Evolutionary conservation across 768 basidiomycete genomes (phyloP), one percentile per base, ranked within the genome.

Genomic region (Cystobasidium tubakii): DNA sequence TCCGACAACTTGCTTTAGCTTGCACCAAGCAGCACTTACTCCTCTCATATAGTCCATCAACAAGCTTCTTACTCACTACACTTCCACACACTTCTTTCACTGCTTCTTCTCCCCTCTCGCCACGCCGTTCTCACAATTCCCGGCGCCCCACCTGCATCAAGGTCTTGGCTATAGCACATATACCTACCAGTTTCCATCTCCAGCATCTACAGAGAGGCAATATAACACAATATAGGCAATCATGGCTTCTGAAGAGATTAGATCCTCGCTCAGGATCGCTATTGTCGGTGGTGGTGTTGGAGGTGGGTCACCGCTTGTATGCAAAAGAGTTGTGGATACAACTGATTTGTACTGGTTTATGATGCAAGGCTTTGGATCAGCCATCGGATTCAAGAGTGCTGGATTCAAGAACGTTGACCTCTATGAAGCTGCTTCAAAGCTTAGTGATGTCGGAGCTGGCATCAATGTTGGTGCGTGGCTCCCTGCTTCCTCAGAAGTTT

Each of bases 361-460:
- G 6, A 60, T 12, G 33, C 12, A 1, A 34, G 66, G 66, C 27
- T 42, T 50, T 31, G 43, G 44, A 9, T 23, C 50, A 25, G 66
- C 66, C 2, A 25, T 67, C n/a, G 66, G 66, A 23, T 31, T 67
- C 36, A 34, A 42, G 15, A 46, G 27, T 10, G 66, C 50, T 54
- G 50, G 50, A 50, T 67, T 53, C 66, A 53, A 67, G 66, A 46
- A 67, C 23, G 50, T 67, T 3, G 66, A 67, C 29, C 66, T 67
- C 13, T 67, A 67, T 53, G 66, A 67, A 23, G 7, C 42, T 9
- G 66, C 46, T 33, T 33, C 42, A 19, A 23, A 67, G 44, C 31
- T 67, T 4, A 43, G 66, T 23, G 66, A 67, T 43, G 66, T 67
- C 10, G 66, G 66, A 17, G 66, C 66, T 43, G 66, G 66, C 21